Conservation (phyloP, 2,329 filamentous ascomycete species). For the Alternaria arbusti region DNA sequence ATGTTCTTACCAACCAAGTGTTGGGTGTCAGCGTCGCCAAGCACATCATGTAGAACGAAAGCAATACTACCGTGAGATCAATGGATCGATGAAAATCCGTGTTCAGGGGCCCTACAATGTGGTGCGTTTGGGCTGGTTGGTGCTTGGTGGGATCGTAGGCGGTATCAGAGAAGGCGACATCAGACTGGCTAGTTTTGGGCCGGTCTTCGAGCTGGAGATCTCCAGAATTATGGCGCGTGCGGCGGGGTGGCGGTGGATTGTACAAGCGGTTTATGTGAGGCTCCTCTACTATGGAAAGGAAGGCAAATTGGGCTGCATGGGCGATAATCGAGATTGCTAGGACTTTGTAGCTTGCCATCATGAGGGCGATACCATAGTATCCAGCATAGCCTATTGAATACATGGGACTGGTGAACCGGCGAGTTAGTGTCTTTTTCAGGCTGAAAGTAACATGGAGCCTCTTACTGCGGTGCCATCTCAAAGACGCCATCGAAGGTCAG, state of each 20-base stretch:
- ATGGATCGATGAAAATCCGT: constrained; percentile 87
- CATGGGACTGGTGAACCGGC: constrained; percentile 11
- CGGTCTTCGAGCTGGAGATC: constrained; percentile 49
- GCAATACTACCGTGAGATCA: constrained; percentile 79
- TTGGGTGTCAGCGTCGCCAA: constrained; percentile 79
- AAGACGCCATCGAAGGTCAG: constrained; percentile 98
- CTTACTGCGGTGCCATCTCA: constrained; percentile 83
- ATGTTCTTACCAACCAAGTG: constrained; percentile 73
- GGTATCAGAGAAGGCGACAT: constrained; percentile 46
- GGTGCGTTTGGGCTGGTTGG: constrained; percentile 74
- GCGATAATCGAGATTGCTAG: constrained; percentile 95
- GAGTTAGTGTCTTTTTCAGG: constrained; percentile 8
- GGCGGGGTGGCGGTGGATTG: constrained; percentile 83
- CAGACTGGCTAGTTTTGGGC: constrained; percentile 45
- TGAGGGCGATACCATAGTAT: constrained; percentile 97
- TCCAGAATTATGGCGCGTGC: constrained; percentile 57
- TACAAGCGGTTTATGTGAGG: constrained; percentile 98
- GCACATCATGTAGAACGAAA: constrained; percentile 76
- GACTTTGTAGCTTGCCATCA: constrained; percentile 97
- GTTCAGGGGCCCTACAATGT: constrained; percentile 81
- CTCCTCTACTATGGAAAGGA: constrained; percentile 90
- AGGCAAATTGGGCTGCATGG: constrained; percentile 92
- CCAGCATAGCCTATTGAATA: constrained; percentile 77
- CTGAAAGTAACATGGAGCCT: not conserved
- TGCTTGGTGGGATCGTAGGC: constrained; percentile 52